phyloP scores from a whole-genome alignment of 1,139 yeast species.

The Candida smagusa region DNA sequence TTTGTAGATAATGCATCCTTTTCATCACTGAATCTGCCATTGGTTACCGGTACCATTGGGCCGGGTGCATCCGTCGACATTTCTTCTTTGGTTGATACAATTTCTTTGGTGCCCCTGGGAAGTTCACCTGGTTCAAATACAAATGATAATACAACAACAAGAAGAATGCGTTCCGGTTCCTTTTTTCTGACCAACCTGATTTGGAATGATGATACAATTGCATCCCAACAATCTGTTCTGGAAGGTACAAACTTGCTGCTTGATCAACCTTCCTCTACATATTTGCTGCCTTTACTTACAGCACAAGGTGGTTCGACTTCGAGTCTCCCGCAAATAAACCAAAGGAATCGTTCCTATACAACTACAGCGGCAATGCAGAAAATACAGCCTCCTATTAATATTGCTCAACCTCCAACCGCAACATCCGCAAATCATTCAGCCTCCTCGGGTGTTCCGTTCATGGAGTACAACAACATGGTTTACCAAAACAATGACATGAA shows the following conservation, averaged over 20 bases:
- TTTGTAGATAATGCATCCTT: conserved; percentile 5
- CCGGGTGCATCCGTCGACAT: not conserved
- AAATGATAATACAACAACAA: conserved; percentile 7
- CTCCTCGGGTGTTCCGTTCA: not conserved
- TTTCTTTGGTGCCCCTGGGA: conserved; percentile 14
- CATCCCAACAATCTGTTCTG: conserved; percentile 6
- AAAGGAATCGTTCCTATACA: conserved; percentile 48
- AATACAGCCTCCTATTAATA: conserved; percentile 1
- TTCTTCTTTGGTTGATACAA: conserved; percentile 15
- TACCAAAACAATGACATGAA: conserved; percentile 27
- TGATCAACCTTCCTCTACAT: conserved; percentile 10
- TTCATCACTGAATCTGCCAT: conserved; percentile 16
- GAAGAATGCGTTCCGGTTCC: conserved; percentile 44
- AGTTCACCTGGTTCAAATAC: conserved; percentile 7
- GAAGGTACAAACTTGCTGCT: conserved; percentile 6
- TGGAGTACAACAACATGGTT: not conserved
- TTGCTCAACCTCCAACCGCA: no score
- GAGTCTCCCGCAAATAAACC: conserved; percentile 7
- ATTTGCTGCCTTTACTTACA: conserved; percentile 30
- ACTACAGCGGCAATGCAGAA: conserved; percentile 33
- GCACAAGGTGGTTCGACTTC: conserved; percentile 20
- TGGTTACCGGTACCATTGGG: conserved; percentile 11
- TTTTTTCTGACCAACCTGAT: conserved; percentile 44
- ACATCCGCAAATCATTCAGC: no score
- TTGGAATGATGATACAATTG: conserved; percentile 43